Base-by-base conservation (phyloP, 73 alveolate species). In the Breviolum minutum region DNA sequence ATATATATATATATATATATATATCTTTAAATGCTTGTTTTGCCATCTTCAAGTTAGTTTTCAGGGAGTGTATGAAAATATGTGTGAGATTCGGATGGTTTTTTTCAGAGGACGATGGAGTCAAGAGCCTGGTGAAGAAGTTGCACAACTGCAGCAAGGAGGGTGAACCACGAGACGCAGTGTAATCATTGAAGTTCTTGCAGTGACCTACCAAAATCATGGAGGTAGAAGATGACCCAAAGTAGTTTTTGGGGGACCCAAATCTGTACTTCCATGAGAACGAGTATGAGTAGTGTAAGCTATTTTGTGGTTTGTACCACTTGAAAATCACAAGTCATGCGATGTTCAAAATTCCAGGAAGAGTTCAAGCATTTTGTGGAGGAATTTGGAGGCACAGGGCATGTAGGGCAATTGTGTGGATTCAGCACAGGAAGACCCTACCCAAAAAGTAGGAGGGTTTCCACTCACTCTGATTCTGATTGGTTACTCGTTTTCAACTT, bases 291-390 rank as follows among this genome's bases (percentile, higher is more conserved):
- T 3, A 40, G 54, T 40, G 54, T 3, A 40, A 40, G 54, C 54
- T 2, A 3, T 40, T 40, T 40, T 40, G 54, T 40, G 3, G 54
- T 40, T 40, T 40, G 54, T 3, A 68, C 77, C n/a, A 22, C n/a
- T 14, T 22, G n/a, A n/a, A n/a, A n/a, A n/a, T 14, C 24, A 14
- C 77, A 68, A 68, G n/a, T 68, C 11, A 13, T 66, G 74, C 17
- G 17, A 22, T 22, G 8, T 22, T 14, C 32, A 30, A 8, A n/a
- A 12, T 27, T 63, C 27, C 70, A 89, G 97, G 97, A 90, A 81
- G 97, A 90, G 97, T 90, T 90, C 97, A 90, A 90, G 87, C 97
- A 90, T 54, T 90, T 90, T 63, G 97, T 90, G 63, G 97, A 90
- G 69, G 97, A 90, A 87, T 90, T 90, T 29, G 97, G 97, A 40